A percentile compares a stretch with the other conserved stretches of the same genome.
Evolutionary conservation across 768 basidiomycete species (phyloP).

Genomic region (Saitozyma podzolica): DNA sequence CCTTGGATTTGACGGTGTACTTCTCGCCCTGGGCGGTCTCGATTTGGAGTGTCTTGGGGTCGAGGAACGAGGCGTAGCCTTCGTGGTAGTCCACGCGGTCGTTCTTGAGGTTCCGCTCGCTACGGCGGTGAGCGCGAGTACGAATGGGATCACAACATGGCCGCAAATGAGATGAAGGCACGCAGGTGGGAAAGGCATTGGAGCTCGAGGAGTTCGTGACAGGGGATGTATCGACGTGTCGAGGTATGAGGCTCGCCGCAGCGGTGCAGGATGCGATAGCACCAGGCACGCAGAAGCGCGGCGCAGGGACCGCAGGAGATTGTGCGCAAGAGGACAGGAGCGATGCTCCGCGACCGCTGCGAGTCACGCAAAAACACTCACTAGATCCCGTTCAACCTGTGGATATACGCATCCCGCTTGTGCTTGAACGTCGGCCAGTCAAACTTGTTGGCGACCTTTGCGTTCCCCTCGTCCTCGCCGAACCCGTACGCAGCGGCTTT

Average conservation of each 20-base stretch:
- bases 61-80: slow-evolving; percentile 73
- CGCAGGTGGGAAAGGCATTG: neutral
- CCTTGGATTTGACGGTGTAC: slow-evolving; percentile 72
- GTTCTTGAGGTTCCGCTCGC: slow-evolving; percentile 76
- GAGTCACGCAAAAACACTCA: slow-evolving; percentile 17
- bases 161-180: too few relatives aligned
- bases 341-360: too few relatives aligned
- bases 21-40: slow-evolving; percentile 62
- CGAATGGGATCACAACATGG: neutral
- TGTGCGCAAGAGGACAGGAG: too few relatives aligned
- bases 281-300: too few relatives aligned
- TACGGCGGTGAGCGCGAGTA: slow-evolving; percentile 9
- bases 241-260: too few relatives aligned
- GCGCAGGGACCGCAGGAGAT: too few relatives aligned
- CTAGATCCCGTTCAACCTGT: slow-evolving; percentile 83
- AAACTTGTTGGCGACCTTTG: slow-evolving; percentile 59
- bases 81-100: slow-evolving; percentile 85
- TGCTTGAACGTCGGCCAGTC: slow-evolving; percentile 89
- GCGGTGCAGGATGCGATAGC: too few relatives aligned
- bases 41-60: slow-evolving; percentile 71
- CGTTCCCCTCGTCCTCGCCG: slow-evolving; percentile 56
- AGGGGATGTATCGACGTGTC: too few relatives aligned
- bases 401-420: slow-evolving; percentile 94
- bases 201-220: neutral
- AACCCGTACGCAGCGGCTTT: slow-evolving; percentile 68